Base-by-base conservation (phyloP, 495 filamentous ascomycete genomes). In the Xylaria grammica region DNA sequence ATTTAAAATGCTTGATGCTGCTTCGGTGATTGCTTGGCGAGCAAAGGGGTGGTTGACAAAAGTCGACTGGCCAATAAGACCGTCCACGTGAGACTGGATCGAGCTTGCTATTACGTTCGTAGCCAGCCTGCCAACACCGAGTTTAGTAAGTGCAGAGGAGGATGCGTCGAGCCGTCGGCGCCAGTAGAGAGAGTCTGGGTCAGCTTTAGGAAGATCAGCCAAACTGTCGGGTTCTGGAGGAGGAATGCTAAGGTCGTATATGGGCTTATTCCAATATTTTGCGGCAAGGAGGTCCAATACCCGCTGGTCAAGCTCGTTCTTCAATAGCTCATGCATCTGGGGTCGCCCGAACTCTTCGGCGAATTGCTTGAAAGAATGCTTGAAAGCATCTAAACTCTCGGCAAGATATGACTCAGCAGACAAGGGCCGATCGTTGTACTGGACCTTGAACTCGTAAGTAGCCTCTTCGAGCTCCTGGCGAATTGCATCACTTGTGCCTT, bases 381-480 rank as follows among this genome's bases (percentile, higher is more conserved):
- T 99, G 83, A 99, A 98, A 15, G 89, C 87, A 73, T 99, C 95
- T 1, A 99, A 82, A 69, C 89, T 94, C 67, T 97, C 95, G 3
- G 95, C 96, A 15, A 99, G 84, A 69, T 99, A 97, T 13, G 94
- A 94, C 74, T 98, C 96, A 0, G 95, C 96, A 65, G 92, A 95
- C 49, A 99, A 80, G 20, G 94, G 91, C 26, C 95, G 87, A 72
- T 99, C 96, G 72, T 98, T 99, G 78, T 99, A 99, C 75, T 99
- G 96, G 20, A 99, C 96, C 74, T 98, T 99, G 85, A 97, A 98
- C 70, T 99, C 95, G 70, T 99, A 99, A 0, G 92, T 94, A 5
- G 95, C 93, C 76, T 99, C 96, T 73, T 97, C 94, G 0, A 99
- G 86, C 74, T 99, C 95, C 69, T 96, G 92, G 63, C 88, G 90